Evolutionary conservation across 176 grass and related monocot genomes (phyloP).

Genomic region (Panicum miliaceum): DNA sequence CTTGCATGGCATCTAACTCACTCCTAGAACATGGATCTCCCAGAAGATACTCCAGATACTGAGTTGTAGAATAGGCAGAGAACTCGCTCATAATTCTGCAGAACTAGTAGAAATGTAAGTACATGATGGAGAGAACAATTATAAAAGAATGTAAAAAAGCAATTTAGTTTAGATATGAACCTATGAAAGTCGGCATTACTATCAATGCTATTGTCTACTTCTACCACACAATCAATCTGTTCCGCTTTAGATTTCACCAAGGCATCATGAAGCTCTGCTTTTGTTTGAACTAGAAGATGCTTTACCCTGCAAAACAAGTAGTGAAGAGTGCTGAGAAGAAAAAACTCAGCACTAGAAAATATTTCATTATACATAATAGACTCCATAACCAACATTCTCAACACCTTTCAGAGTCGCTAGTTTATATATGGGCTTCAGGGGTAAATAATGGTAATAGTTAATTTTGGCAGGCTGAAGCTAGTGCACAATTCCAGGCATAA

Average conservation of each 20-base stretch:
- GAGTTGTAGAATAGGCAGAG: constrained; percentile 52
- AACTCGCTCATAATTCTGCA: constrained; percentile 66
- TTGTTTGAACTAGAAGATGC: constrained; percentile 82
- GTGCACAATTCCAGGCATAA: background rate
- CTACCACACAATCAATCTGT: constrained; percentile 72
- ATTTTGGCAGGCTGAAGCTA: background rate
- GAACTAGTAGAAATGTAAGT: constrained; percentile 34
- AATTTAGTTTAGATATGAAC: constrained; percentile 44
- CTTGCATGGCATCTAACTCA: constrained; percentile 39
- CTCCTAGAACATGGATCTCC: constrained; percentile 37
- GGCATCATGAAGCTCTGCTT: constrained; percentile 74
- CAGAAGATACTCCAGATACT: constrained; percentile 64
- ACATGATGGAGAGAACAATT: constrained; percentile 16
- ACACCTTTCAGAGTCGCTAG: constrained; percentile 35
- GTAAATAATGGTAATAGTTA: constrained; percentile 16
- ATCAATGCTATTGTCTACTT: constrained; percentile 76
- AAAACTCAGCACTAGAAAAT: constrained; percentile 19
- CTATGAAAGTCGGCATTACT: constrained; percentile 83
- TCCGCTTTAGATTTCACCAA: constrained; percentile 60
- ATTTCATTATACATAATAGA: constrained; percentile 12
- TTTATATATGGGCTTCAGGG: constrained; percentile 20
- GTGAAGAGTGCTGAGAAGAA: constrained; percentile 32
- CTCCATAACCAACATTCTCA: constrained; percentile 25
- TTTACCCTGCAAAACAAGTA: constrained; percentile 68
- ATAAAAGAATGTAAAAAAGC: constrained; percentile 22